Base-by-base conservation (phyloP, 2,329 filamentous ascomycete species). In the Epichloe uncinata region DNA sequence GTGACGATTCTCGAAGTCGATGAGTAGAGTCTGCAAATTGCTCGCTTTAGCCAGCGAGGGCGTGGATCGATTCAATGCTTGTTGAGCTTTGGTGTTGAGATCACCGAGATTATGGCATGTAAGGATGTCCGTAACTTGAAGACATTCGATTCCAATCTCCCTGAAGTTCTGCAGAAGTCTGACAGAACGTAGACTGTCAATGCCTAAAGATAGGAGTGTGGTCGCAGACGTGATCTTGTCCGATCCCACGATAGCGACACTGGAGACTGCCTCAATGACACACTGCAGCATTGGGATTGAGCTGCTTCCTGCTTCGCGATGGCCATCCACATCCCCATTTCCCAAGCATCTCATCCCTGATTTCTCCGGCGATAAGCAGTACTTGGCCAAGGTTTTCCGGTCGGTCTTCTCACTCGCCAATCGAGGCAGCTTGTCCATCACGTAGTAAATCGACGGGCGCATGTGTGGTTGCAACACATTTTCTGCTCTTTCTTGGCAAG, bases 391-490 rank as follows among this genome's bases (percentile, higher is more conserved):
- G 43, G 49, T 35, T 41, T 72, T 75, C 42, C 72, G 72, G 56
- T 83, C 77, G n/a, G 77, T 68, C 59, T 84, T 84, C 1, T 80
- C 81, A 3, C 78, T 82, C 4, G 77, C 63, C 30, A 82, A 66
- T 51, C 75, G 73, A 3, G 80, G 79, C 48, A 84, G 67, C 26
- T 68, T 63, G 5, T 71, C 56, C 8, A 79, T 55, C 1, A 75
- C 54, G 2, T 78, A 58, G 26, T 81, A 65, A 48, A 78, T 73
- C 9, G 68, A 67, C 2, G 81, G 81, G 4, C 82, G 63, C 80
- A 84, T 83, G 56, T 75, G 81, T 7, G 66, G 64, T 2, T 79
- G 79, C 4, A 84, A 64, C 72, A 76, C 42, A 5, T n/a, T 43
- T 30, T 34, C 18, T 12, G 48, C 48, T 33, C 36, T 37, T 30